A percentile compares a stretch with the other conserved stretches of the same genome.
phyloP scores from a whole-genome alignment of 2,329 filamentous ascomycete genomes.

The Clonostachys sp. region DNA sequence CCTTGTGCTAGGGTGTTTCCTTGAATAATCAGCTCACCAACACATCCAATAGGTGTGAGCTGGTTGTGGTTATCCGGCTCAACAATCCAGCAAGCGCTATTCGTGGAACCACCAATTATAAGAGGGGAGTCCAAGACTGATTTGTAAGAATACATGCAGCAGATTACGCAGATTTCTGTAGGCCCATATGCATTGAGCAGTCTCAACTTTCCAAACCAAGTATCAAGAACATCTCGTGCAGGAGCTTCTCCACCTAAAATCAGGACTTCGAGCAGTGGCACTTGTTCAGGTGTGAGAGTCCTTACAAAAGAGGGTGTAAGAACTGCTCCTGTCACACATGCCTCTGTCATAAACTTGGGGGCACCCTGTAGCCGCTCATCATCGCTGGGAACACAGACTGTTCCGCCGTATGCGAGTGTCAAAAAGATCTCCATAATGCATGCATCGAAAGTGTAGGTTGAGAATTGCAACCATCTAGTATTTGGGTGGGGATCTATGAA shows the following conservation, averaged over 20 bases:
- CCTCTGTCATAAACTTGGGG: constrained; percentile 60
- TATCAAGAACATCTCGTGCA: constrained; percentile 3
- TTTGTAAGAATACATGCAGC: neutral
- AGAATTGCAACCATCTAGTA: constrained; percentile 70
- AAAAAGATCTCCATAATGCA: constrained; percentile 91
- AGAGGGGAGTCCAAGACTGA: neutral
- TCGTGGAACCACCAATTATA: neutral
- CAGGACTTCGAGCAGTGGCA: constrained; percentile 1
- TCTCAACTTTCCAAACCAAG: constrained; percentile 6
- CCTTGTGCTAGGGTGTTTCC: constrained; percentile 49
- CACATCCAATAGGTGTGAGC: constrained; percentile 13
- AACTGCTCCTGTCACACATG: neutral
- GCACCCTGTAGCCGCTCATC: constrained; percentile 67
- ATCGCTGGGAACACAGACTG: constrained; percentile 69
- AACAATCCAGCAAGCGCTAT: constrained; percentile 6
- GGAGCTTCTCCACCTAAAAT: constrained; percentile 8
- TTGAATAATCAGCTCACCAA: constrained; percentile 37
- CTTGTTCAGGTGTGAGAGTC: neutral
- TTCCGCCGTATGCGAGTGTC: constrained; percentile 72
- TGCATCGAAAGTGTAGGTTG: constrained; percentile 80
- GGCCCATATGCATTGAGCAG: constrained; percentile 10
- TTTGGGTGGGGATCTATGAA: constrained; percentile 65
- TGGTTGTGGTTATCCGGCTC: constrained; percentile 2
- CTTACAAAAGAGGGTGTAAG: constrained; percentile 2
- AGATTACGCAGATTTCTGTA: constrained; percentile 6